A percentile compares a stretch with the other conserved stretches of the same genome.
Conservation (phyloP, 2,329 filamentous ascomycete genomes). For the Fusarium beomiforme region DNA sequence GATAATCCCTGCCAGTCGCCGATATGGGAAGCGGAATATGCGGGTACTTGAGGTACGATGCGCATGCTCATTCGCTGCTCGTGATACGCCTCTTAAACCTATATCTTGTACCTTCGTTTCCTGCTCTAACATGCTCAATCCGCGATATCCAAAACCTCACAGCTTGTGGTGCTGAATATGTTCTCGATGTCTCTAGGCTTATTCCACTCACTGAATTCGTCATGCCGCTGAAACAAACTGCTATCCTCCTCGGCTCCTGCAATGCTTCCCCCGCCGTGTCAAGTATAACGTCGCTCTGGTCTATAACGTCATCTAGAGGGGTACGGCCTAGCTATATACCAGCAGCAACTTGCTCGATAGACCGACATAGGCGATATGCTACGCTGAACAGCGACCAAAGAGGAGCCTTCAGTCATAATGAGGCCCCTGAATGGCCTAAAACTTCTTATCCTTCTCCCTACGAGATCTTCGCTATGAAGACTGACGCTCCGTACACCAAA, state of each 20-base stretch:
- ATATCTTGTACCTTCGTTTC: slow-evolving; percentile 10
- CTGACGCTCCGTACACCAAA: slow-evolving; percentile 80
- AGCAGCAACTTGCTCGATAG: background rate
- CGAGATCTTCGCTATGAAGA: slow-evolving; percentile 77
- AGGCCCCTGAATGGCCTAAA: slow-evolving; percentile 57
- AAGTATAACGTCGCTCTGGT: slow-evolving; percentile 12
- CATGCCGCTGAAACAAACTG: slow-evolving; percentile 39
- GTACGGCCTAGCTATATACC: slow-evolving; percentile 12
- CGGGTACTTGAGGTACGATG: background rate
- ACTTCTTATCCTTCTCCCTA: slow-evolving; percentile 78
- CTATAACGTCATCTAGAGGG: slow-evolving; percentile 40
- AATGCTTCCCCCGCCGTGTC: slow-evolving; percentile 33
- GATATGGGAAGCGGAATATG: slow-evolving; percentile 12
- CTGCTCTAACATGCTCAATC: slow-evolving; percentile 41
- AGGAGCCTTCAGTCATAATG: slow-evolving; percentile 7
- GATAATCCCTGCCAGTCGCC: slow-evolving; percentile 21
- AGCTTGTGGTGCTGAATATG: slow-evolving; percentile 31
- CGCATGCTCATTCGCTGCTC: slow-evolving; percentile 30
- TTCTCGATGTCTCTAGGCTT: slow-evolving; percentile 17
- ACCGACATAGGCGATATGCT: slow-evolving; percentile 35
- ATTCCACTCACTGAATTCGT: slow-evolving; percentile 7
- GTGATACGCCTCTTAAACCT: slow-evolving; percentile 9
- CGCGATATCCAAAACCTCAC: slow-evolving; percentile 16
- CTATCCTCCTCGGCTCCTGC: slow-evolving; percentile 32
- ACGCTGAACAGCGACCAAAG: slow-evolving; percentile 25